These are phyloP conservation scores for Thelephora ganbajun DNA, from an alignment of 768 basidiomycete genomes.

Conservation along the genomic window DNA sequence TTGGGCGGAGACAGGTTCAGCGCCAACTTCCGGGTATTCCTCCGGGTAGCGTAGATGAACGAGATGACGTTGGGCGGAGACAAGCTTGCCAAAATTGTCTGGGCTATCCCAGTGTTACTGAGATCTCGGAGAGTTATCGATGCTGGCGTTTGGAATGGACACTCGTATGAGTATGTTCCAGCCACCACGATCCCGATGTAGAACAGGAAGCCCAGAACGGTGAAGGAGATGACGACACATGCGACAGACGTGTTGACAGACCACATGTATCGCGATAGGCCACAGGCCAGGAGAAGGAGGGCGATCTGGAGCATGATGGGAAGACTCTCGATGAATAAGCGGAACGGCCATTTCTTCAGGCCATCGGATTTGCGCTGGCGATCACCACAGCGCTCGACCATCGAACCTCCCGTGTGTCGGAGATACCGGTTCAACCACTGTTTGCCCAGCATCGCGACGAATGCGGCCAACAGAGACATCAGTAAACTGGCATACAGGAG, in stretches of 20 bases:
- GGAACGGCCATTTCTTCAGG: slow-evolving; percentile 11
- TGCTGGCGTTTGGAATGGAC: slow-evolving; percentile 12
- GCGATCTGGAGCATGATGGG: slow-evolving; percentile 12
- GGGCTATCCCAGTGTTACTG: too few species aligned
- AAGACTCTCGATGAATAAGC: slow-evolving; percentile 6
- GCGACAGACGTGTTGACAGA: slow-evolving; percentile 5
- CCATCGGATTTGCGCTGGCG: slow-evolving; percentile 11
- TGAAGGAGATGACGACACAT: slow-evolving; percentile 5
- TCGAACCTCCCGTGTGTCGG: slow-evolving; percentile 3
- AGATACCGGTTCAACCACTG: slow-evolving; percentile 24
- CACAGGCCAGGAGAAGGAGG: slow-evolving; percentile 9
- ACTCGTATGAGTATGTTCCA: slow-evolving; percentile 5
- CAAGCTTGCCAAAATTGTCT: too few species aligned
- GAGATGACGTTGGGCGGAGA: too few species aligned
- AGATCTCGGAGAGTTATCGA: slow-evolving; percentile 6
- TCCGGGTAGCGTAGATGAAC: too few species aligned
- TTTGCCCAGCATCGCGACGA: slow-evolving; percentile 31
- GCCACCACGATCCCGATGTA: slow-evolving; percentile 10
- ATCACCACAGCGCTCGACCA: slow-evolving; percentile 7
- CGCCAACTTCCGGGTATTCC: too few species aligned
- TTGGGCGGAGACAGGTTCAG: too few species aligned
- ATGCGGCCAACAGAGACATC: slow-evolving; percentile 27
- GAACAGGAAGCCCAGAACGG: slow-evolving; percentile 7
- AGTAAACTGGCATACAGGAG: slow-evolving; percentile 25
- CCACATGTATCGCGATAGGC: slow-evolving; percentile 9